Evolutionary conservation across 2,329 filamentous ascomycete species (phyloP), one percentile per base, ranked within the genome.

Genomic region (Ophioceras dolichostomum): DNA sequence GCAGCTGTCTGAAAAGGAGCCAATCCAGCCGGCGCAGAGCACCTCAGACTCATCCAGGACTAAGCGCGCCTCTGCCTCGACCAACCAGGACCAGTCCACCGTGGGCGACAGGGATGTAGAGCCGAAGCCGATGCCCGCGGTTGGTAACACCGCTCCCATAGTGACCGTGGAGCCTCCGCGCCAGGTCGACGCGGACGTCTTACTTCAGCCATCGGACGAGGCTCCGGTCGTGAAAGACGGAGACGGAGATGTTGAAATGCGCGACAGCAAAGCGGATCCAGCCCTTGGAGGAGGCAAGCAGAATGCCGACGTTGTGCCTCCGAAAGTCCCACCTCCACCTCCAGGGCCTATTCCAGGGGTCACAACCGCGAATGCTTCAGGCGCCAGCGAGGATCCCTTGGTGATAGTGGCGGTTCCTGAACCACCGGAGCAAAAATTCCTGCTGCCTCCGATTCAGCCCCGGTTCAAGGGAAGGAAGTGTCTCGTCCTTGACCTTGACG

Each of bases 401-500:
- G 54, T 66, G 45, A 54, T 68, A 37, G 67, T 70, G 34, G 58
- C 60, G 7, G 61, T 61, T 33, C 58, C 60, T 16, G 56, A 56
- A 13, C 60, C 59, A 10, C 61, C 70, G 50, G 61, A 67, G 35
- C 75, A 74, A 46, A 78, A 79, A 50, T 85, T 73, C 61, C 67
- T 98, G 26, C 64, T 98, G 38, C 87, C 87, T n/a, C 79, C 88
- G 1, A 73, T 89, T 46, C 69, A 78, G 29, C 79, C 85, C 19
- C 79, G 84, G 48, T 76, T 91, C 50, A 78, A 82, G 58, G 86
- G 87, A 20, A 80, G 84, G 54, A 98, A 98, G 60, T 98, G 91
- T 51, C 65, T 98, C 29, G 89, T 98, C 14, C 70, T 98, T 32
- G 91, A 98, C 64, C 66, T 98, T 43, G 91, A 98, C 49, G 91